Evolutionary conservation across 2,329 filamentous ascomycete species (phyloP).

Genomic region (Leptographium lundbergii): DNA sequence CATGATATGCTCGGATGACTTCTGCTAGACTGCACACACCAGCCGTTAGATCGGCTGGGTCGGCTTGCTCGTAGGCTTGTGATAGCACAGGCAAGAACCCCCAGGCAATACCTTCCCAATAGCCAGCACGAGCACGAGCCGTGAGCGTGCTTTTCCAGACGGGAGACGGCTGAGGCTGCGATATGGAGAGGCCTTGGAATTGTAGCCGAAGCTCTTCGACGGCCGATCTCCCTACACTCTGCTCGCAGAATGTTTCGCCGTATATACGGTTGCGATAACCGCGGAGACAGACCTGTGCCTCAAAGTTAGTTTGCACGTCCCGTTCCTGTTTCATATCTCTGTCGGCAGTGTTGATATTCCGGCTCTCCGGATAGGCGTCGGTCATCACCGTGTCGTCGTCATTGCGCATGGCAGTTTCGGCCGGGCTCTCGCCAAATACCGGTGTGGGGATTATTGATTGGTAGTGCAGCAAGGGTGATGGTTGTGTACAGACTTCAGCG

Average conservation of each 20-base stretch:
- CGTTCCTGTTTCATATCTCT: not conserved
- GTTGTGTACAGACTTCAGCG: constrained; percentile 1
- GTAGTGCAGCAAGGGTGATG: constrained; percentile 7
- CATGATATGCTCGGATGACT: constrained; percentile 9
- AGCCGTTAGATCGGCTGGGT: constrained; percentile 1
- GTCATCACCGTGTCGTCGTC: not conserved
- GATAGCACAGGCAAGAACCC: constrained; percentile 1
- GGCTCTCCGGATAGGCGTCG: not conserved
- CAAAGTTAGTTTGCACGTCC: constrained; percentile 3
- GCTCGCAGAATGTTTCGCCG: not conserved
- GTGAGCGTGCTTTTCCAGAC: constrained; percentile 1
- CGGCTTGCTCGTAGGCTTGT: not conserved
- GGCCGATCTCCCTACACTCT: not conserved
- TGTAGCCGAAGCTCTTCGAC: constrained; percentile 2
- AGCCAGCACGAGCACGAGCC: constrained; percentile 5
- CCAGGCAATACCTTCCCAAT: constrained; percentile 9
- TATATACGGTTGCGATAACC: constrained; percentile 7
- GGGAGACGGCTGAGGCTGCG: not conserved
- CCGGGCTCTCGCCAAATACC: not conserved
- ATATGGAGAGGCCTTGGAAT: constrained; percentile 1
- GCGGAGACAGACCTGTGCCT: constrained; percentile 6
- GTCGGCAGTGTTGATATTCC: not conserved
- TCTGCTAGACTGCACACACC: constrained; percentile 5
- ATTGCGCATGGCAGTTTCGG: not conserved
- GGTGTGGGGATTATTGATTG: constrained; percentile 6